Base-by-base conservation (phyloP, 306 rosid genomes). In the Ceratonia siliqua region DNA sequence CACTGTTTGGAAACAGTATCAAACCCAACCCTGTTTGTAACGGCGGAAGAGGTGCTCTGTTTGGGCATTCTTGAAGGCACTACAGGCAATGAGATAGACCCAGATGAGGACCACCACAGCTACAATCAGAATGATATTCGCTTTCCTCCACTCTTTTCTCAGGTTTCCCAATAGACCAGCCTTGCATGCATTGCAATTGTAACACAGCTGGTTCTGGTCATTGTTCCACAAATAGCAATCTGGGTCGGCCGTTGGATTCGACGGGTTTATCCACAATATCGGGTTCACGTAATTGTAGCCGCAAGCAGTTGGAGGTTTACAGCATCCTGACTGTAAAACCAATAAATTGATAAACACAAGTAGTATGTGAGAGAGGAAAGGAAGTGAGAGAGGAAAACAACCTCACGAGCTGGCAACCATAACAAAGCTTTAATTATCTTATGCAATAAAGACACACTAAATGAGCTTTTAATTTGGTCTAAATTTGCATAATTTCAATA, bases 31-130 rank as follows among this genome's bases (percentile, higher is more conserved):
- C 81, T 68, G 90, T 68, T 94, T 92, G 89, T 92, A 88, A 49
- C 87, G 93, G 48, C 71, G 70, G 84, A 94, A 94, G 50, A 94
- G 94, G 61, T 92, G 87, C 76, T 91, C 96, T 0, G 97, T 94
- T 63, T 87, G 91, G 30, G 97, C 97, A 41, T 94, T 94, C 89
- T 81, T 94, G 83, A 87, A 92, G 81, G 99, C 99, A 58, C 97
- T 87, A 39, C 93, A 94, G 56, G 92, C 99, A 42, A 94, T 82
- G 73, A 92, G 73, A 77, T 94, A 94, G 78, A 94, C 95, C 76
- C 86, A 90, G 7, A 90, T 88, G 46, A 94, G 88, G 13, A 89
- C 81, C 39, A 89, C 95, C 17, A 90, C 81, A 1, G 99, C 92
- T 53, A 90, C 89, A 17, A 92, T 89, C 25, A 94, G 91, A 73